Base-by-base conservation (phyloP, 1,139 yeast species). In the Ogataea hybrid region DNA sequence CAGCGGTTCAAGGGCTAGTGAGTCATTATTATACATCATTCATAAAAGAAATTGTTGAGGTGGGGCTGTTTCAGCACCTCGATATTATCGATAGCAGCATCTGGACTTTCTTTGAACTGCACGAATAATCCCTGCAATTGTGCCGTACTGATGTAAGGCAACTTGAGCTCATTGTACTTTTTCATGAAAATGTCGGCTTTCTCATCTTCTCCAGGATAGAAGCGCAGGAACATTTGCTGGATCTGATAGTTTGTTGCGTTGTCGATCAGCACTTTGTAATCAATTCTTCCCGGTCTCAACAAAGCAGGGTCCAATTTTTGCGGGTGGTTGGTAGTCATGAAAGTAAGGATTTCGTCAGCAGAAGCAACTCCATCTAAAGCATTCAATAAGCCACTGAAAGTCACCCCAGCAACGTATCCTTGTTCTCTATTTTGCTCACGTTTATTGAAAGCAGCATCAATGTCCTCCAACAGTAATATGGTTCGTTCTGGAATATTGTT, bases 331-430 rank as follows among this genome's bases (percentile, higher is more conserved):
- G 98, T 90, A 12, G 99, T 92, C 98, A 92, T 92, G 64, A 92
- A 92, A 0, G 97, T 92, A 31, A 92, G 75, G 38, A 96, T 84
- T 59, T 92, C 98, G 58, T 92, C 98, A 1, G 97, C 96, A 34
- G 96, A 86, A 2, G 97, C 95, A n/a, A 92, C 98, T 38, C 98
- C 99, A 62, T 92, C 99, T 37, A 92, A 71, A 0, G 98, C 96
- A 61, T 92, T 92, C 48, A 92, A 69, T 40, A 92, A 71, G 0
- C 98, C 99, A 37, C 96, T 86, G 59, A 92, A 94, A 1, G 99
- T 92, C 17, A 94, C 97, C n/a, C 96, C 96, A 0, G 95, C 81
- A 25, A 67, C 64, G 61, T 71, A 56, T 0, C 90, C 89, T 53
- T 79, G 78, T n/a, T 87, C 96, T 9, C 74, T 79, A 1, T 81